Base-by-base conservation (phyloP, 495 filamentous ascomycete species). In the Hypomontagnella monticulosa region DNA sequence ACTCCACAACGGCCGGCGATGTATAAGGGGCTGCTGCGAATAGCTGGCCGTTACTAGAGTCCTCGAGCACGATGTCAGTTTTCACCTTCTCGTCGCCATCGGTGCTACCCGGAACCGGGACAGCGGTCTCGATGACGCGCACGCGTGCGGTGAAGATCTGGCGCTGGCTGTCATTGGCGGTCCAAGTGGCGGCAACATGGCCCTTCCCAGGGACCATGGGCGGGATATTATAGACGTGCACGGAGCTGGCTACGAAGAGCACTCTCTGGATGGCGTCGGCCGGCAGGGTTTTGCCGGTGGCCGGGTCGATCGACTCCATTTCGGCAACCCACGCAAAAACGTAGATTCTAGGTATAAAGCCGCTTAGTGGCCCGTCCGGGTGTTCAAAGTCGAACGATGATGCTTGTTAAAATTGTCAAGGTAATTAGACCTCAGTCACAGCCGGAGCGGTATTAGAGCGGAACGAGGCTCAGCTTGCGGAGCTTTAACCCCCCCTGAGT, bases 131-230 rank as follows among this genome's bases (percentile, higher is more conserved):
- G 73, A 95, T 78, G 57, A 94, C 81, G 69, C 92, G 90, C 4
- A 93, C 74, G 18, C 91, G 88, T 53, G 88, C 89, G 53, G 91
- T 93, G 81, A 94, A 93, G 77, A 94, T 93, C 67, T 88, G 85
- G 27, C 85, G 83, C 48, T 81, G 75, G 66, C 87, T 87, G 63
- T 85, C 83, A 58, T 87, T 80, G 51, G 84, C 80, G n/a, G 91
- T 93, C 91, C 91, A 95, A 62, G 77, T 70, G 11, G 87, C 78
- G 60, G 92, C 91, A n/a, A 80, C 83, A 80, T 93, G 87, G 70
- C 91, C 91, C 67, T 85, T 86, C 37, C 83, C 88, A 18, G 86
- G 87, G 23, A 84, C 78, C 57, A 92, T 78, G 16, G 88, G 91
- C 50, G 91, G 91, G 72, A 93, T 89, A 69, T 86, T 79, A 79